phyloP scores from a whole-genome alignment of 2,329 filamentous ascomycete genomes.

The Emergomyces orientalis region DNA sequence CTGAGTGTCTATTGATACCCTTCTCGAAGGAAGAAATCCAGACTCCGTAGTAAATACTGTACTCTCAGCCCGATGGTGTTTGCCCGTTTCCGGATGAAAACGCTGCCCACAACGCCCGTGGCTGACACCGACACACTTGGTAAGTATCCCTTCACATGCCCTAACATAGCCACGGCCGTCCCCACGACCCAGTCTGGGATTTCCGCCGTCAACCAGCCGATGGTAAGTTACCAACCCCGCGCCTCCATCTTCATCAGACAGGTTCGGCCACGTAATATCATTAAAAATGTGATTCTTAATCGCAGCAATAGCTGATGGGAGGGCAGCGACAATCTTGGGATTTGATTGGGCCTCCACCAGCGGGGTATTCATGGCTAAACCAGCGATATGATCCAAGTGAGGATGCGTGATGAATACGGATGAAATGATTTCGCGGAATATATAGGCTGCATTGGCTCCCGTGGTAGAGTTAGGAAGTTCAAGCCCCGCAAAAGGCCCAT shows the following conservation, averaged over 20 bases:
- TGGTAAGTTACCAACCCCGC: slow-evolving; percentile 87
- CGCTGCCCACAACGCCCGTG: slow-evolving; percentile 81
- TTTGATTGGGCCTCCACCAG: slow-evolving; percentile 64
- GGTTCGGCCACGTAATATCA: slow-evolving; percentile 93
- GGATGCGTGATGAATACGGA: slow-evolving; percentile 91
- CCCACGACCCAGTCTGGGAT: slow-evolving; percentile 70
- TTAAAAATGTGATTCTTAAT: slow-evolving; percentile 96
- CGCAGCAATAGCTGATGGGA: slow-evolving; percentile 82
- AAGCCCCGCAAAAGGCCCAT: slow-evolving; percentile 73
- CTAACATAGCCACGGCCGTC: slow-evolving; percentile 76
- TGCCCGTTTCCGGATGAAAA: slow-evolving; percentile 39
- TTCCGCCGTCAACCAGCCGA: slow-evolving; percentile 79
- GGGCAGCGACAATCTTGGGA: slow-evolving; percentile 75
- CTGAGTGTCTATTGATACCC: slow-evolving; percentile 25
- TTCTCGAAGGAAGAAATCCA: slow-evolving; percentile 37
- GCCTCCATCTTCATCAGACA: slow-evolving; percentile 91
- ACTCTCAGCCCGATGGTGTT: slow-evolving; percentile 51
- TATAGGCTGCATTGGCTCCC: slow-evolving; percentile 68
- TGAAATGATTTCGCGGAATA: slow-evolving; percentile 71
- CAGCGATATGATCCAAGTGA: slow-evolving; percentile 90
- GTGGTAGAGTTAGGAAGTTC: slow-evolving; percentile 57
- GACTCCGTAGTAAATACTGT: slow-evolving; percentile 38
- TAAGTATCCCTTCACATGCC: slow-evolving; percentile 77
- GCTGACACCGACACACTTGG: slow-evolving; percentile 77
- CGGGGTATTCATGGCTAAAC: slow-evolving; percentile 88